Evolutionary conservation across 169 alveolate genomes (phyloP), one percentile per base, ranked within the genome.

Genomic region (Cryptosporidium viatorum): DNA sequence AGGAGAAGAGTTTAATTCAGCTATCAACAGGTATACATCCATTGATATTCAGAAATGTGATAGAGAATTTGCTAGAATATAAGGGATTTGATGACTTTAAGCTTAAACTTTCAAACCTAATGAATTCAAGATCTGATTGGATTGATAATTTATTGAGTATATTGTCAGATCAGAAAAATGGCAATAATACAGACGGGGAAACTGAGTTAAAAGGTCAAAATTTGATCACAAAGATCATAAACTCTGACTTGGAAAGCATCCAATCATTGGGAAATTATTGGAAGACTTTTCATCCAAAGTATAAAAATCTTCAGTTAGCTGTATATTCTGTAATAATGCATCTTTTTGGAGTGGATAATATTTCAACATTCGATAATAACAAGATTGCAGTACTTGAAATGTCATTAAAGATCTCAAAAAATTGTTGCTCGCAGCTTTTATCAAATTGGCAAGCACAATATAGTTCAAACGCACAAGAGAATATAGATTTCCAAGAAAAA

Each of bases 231-330:
- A 65, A 62, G 26, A 50, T 80, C 18, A 43, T 80, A 8, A 62
- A 80, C 29, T 80, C 86, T 18, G 71, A 73, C 18, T n/a, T 18
- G 35, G 86, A 73, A n/a, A 73, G 70, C 10, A 73, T 73, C 7
- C 21, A 59, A 21, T 31, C 23, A 9, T 18, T 65, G 9, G 89
- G 89, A 7, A 59, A 62, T 37, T 80, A 62, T 39, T 80, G 89
- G 89, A 80, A 37, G 35, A 41, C 33, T 33, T 80, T 80, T 10
- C 89, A 80, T 65, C 89, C 89, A 0, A 80, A 80, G n/a, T 80
- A 62, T 37, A 80, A 9, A 31, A 35, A 62, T 39, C 41, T 80
- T 12, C 89, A 80, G 33, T 35, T 59, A 16, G 74, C 89, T 9
- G 70, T 80, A 16, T 80, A 80, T 26, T 59, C 89, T 9, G 62